Evolutionary conservation across 768 basidiomycete species (phyloP).

Genomic region (Lactarius indigo): DNA sequence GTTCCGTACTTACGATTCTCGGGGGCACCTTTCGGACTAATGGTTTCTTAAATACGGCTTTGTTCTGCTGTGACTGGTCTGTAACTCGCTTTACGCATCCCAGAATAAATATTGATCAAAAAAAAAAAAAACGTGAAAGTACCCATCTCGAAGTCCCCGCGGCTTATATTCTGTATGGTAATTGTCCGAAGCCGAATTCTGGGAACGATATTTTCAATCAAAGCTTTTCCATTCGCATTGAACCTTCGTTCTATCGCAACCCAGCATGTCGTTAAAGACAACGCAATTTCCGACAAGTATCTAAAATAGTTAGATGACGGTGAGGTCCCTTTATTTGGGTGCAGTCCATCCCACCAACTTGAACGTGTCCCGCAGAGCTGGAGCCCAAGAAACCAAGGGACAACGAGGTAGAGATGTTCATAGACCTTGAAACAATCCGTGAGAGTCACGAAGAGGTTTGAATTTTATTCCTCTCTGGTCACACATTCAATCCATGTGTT

Average conservation of each 20-base stretch:
- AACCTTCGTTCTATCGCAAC: no score
- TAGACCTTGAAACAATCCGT: slow-evolving; percentile 82
- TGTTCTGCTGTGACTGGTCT: no score
- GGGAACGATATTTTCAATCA: slow-evolving; percentile 97
- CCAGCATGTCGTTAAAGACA: no score
- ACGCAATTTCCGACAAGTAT: slow-evolving; percentile 93
- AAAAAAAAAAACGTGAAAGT: no score
- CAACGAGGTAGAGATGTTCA: slow-evolving; percentile 69
- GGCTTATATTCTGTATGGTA: slow-evolving; percentile 20
- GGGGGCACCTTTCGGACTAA: no score
- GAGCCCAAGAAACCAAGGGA: slow-evolving; percentile 70
- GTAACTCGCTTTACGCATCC: no score
- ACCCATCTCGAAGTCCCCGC: no score
- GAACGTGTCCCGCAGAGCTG: slow-evolving; percentile 47
- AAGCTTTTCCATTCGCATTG: no score
- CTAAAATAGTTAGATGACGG: slow-evolving; percentile 95
- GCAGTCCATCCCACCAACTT: neutral
- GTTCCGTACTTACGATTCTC: no score
- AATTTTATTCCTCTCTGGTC: slow-evolving; percentile 2
- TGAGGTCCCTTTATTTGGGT: slow-evolving; percentile 34
- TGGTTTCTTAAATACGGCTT: no score
- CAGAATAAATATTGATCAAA: no score
- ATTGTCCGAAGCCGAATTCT: no score
- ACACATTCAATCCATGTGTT: slow-evolving; percentile 2
- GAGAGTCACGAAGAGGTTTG: slow-evolving; percentile 88